These are phyloP conservation scores for Yarrowia phangngaensis DNA, from an alignment of 805 yeast genomes.

Conservation along the genomic window DNA sequence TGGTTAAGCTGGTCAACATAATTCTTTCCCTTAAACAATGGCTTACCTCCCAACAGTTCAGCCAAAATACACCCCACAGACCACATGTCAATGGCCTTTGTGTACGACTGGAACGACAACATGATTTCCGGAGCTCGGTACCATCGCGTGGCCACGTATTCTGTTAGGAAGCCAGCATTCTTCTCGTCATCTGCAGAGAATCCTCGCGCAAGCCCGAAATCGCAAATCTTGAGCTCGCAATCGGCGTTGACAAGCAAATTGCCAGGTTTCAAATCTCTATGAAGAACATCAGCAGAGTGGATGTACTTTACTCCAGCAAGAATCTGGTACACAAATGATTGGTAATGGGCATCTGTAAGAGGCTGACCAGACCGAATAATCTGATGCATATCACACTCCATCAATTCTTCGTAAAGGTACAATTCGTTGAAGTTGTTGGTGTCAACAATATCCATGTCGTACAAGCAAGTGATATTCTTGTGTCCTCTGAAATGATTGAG, in stretches of 20 bases:
- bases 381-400: constrained; percentile 99
- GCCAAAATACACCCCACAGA: constrained; percentile 97
- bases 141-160: constrained; percentile 98
- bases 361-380: constrained; percentile 92
- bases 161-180: constrained; percentile 91
- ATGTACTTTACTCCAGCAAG: constrained; percentile 85
- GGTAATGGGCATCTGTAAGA: constrained; percentile 90
- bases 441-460: constrained; percentile 85
- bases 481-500: constrained; percentile 93
- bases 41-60: constrained; percentile 84
- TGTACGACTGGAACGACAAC: constrained; percentile 88
- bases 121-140: constrained; percentile 98
- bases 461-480: constrained; percentile 90
- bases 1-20: constrained; percentile 92
- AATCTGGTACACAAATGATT: constrained; percentile 85
- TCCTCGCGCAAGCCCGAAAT: constrained; percentile 93
- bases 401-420: constrained; percentile 89
- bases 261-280: constrained; percentile 92
- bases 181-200: constrained; percentile 76
- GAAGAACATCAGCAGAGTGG: constrained; percentile 89
- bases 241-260: constrained; percentile 90
- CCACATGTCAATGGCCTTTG: constrained; percentile 97
- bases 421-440: constrained; percentile 84
- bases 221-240: constrained; percentile 94
- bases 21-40: constrained; percentile 91